Evolutionary conservation across 192 early-diverging fungal species (phyloP).

Genomic region (Coemansia sp.): DNA sequence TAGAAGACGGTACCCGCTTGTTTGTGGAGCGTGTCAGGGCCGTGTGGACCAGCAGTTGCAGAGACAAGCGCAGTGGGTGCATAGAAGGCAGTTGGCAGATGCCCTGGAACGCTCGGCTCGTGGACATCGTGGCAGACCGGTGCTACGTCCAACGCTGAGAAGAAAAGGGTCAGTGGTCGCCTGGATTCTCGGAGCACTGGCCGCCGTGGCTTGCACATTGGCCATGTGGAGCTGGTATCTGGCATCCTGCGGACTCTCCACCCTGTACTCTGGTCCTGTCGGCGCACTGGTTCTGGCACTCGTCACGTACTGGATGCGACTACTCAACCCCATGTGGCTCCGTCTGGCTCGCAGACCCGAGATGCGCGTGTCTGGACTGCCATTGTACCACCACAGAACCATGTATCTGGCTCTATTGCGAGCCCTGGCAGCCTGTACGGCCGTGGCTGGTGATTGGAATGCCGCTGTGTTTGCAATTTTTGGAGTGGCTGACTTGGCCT

Average conservation of each 20-base stretch:
- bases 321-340: conserved; percentile 44
- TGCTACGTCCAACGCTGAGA: conserved; percentile 28
- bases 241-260: neutral
- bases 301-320: conserved; percentile 12
- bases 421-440: neutral
- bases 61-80: conserved; percentile 36
- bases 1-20: conserved; percentile 30
- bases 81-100: conserved; percentile 24
- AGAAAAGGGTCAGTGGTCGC: conserved; percentile 17
- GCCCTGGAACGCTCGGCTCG: conserved; percentile 26
- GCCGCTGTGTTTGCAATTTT: conserved; percentile 2
- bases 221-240: conserved; percentile 15
- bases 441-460: neutral
- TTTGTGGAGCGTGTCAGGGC: conserved; percentile 31
- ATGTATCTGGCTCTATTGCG: conserved; percentile 15
- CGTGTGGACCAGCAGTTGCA: conserved; percentile 31
- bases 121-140: conserved; percentile 6
- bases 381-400: conserved; percentile 21
- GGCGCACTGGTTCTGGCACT: conserved; percentile 9
- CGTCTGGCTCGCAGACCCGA: conserved; percentile 26
- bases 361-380: conserved; percentile 24
- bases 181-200: conserved; percentile 20
- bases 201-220: conserved; percentile 7
- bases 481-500: conserved; percentile 14
- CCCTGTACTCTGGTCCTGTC: too few species aligned